Evolutionary conservation across 1,139 yeast genomes (phyloP), one percentile per base, ranked within the genome.

Genomic region (Geotrichum histeridarum): DNA sequence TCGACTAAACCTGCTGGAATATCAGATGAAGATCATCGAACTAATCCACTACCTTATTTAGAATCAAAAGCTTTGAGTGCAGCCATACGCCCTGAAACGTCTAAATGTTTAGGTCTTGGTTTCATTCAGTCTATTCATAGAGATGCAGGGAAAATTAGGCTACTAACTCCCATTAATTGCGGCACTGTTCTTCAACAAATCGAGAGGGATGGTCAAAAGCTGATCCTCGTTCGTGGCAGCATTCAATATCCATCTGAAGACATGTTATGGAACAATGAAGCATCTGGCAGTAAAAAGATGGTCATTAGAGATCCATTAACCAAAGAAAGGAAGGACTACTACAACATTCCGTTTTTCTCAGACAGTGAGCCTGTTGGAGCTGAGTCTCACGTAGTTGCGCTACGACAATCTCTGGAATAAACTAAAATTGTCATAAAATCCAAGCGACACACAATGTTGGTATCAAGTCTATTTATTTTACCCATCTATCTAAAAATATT

Each of bases 181-280:
- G 60, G 56, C 9, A 57, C 55, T 27, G 53, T 17, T 17, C 56
- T 69, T 35, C 61, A 41, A 27, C 45, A 42, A 22, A 55, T 57
- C 22, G 57, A 68, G 17, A 44, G 44, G 4, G 47, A 44, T 27
- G 43, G 9, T 47, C 60, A 46, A 54, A 57, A 42, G 48, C 41
- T 83, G 48, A 57, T 85, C 0, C 57, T 88, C 0, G 75, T 81
- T 0, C 77, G 88, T 59, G 94, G 94, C 1, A 78, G 82, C 43
- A 80, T 89, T 0, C 87, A 82, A 50, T 66, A 79, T 2, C 86
- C 86, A 0, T 37, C 35, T 8, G 64, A 77, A n/a, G 73, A 73
- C 68, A 79, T 72, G 57, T 54, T 74, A 6, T 70, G 70, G 60
- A 60, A 17, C n/a, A 50, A 37, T 30, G 37, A 33, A 27, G 14